Evolutionary conservation across 139 green algal species (phyloP).

Genomic region (Ettlia oleoabundans): DNA sequence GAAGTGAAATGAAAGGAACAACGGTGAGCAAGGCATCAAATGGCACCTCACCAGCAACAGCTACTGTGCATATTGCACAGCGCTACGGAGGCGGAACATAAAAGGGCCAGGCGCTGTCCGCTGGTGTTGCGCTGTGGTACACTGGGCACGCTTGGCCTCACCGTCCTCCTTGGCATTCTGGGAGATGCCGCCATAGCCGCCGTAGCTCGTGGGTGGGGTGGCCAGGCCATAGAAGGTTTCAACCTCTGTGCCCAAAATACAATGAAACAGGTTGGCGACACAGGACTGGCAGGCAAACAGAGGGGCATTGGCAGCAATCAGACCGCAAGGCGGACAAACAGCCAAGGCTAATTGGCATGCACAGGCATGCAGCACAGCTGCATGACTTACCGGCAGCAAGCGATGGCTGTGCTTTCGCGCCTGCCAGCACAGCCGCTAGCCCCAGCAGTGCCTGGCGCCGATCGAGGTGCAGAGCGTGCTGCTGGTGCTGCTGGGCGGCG

Average conservation of each 20-base stretch:
- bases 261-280: too few relatives aligned
- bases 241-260: too few relatives aligned
- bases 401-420: neutral
- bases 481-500: neutral
- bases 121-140: too few relatives aligned
- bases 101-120: neutral
- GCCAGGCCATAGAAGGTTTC: conserved; percentile 70
- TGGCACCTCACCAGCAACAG: too few relatives aligned
- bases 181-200: conserved; percentile 81
- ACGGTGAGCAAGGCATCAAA: too few relatives aligned
- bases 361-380: neutral
- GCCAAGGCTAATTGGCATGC: too few relatives aligned
- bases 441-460: conserved; percentile 22
- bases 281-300: neutral
- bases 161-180: conserved; percentile 63
- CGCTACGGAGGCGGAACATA: neutral
- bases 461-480: neutral
- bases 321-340: too few relatives aligned
- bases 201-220: conserved; percentile 80
- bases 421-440: neutral
- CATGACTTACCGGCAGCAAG: neutral
- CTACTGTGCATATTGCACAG: too few relatives aligned
- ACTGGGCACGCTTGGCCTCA: neutral
- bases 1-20: neutral
- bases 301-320: neutral